These are phyloP conservation scores for Dactylonectria estremocensis DNA, from an alignment of 2,329 filamentous ascomycete genomes.

Conservation along the genomic window DNA sequence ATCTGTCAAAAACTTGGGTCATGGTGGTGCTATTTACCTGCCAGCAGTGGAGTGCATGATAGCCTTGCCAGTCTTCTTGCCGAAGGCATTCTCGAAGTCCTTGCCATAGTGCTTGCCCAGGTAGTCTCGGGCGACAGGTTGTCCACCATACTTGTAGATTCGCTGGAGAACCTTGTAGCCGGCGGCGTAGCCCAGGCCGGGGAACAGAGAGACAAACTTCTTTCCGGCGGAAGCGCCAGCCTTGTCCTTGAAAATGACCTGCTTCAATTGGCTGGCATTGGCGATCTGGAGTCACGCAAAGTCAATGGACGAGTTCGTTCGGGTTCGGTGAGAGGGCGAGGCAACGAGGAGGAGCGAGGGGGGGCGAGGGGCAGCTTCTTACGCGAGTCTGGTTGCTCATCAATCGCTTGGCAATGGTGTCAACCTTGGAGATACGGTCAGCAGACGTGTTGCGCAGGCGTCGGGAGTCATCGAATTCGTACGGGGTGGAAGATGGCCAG, in stretches of 20 bases:
- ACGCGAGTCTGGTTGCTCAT: slow-evolving; percentile 92
- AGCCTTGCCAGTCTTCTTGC: slow-evolving; percentile 97
- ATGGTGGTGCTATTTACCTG: slow-evolving; percentile 67
- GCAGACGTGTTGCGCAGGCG: slow-evolving; percentile 30
- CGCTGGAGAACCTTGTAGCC: slow-evolving; percentile 98
- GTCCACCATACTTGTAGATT: slow-evolving; percentile 98
- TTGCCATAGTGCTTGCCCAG: slow-evolving; percentile 84
- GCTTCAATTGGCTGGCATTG: slow-evolving; percentile 77
- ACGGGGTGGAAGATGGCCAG: slow-evolving; percentile 94
- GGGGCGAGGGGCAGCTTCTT: slow-evolving; percentile 67
- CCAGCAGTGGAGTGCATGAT: slow-evolving; percentile 98
- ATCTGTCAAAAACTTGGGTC: not conserved
- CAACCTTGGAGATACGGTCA: slow-evolving; percentile 73
- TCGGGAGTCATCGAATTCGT: slow-evolving; percentile 51
- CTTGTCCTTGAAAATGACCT: slow-evolving; percentile 94
- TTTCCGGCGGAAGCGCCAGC: slow-evolving; percentile 77
- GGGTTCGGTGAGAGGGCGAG: slow-evolving; percentile 14
- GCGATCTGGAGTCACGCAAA: slow-evolving; percentile 48
- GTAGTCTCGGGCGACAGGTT: slow-evolving; percentile 95
- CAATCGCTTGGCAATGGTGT: slow-evolving; percentile 98
- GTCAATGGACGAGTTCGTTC: slow-evolving; percentile 35
- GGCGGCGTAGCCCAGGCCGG: slow-evolving; percentile 95
- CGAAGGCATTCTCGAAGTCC: slow-evolving; percentile 90
- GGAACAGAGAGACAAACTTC: slow-evolving; percentile 97
- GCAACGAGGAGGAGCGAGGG: not conserved